Percentiles rank a stretch among this genome's conserved stretches.
Evolutionary conservation across 2,329 filamentous ascomycete species (phyloP).

Genomic region (Fusarium incarnatum): DNA sequence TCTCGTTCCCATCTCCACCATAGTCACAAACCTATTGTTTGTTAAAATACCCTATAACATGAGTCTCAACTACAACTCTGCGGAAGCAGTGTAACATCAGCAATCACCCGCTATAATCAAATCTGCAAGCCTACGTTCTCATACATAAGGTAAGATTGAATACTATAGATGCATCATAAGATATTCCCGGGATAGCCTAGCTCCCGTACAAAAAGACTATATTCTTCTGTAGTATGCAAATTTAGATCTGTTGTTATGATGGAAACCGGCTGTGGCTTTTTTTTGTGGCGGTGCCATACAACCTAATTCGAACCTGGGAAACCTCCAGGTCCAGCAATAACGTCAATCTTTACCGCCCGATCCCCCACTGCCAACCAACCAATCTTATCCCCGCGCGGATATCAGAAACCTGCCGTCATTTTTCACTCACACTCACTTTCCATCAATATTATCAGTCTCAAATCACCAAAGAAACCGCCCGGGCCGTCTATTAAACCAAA

Average conservation of each 20-base stretch:
- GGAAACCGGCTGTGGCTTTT: conserved; percentile 31
- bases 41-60: neutral
- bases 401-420: conserved; percentile 28
- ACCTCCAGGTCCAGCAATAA: neutral
- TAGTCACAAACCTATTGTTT: neutral
- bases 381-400: conserved; percentile 35
- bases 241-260: conserved; percentile 11
- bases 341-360: conserved; percentile 20
- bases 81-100: conserved; percentile 1
- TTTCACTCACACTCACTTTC: conserved; percentile 7
- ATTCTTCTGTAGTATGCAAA: neutral
- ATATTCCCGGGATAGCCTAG: neutral
- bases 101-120: conserved; percentile 3
- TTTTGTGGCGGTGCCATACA: conserved; percentile 25
- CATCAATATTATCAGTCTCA: neutral
- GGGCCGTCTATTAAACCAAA: conserved; percentile 4
- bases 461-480: conserved; percentile 9
- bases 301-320: neutral
- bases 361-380: conserved; percentile 35
- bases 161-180: conserved; percentile 1
- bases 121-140: neutral
- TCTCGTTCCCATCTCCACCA: neutral
- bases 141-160: neutral
- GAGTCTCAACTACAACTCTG: neutral
- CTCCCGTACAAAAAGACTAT: neutral